These are phyloP conservation scores for Williopsis jadinii DNA, from an alignment of 1,139 yeast species.

Conservation along the genomic window DNA sequence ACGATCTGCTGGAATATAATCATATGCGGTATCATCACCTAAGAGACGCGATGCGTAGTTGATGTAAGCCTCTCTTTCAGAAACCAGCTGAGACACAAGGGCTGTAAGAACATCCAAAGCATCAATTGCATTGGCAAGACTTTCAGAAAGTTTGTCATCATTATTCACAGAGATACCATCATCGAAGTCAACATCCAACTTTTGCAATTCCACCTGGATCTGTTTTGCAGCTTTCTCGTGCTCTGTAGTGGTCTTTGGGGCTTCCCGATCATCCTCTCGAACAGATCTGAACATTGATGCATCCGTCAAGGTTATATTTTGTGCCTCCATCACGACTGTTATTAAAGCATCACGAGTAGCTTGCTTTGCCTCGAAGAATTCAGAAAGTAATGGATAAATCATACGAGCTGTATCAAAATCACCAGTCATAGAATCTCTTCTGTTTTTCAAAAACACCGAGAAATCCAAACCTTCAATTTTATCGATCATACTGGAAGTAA, in stretches of 20 bases:
- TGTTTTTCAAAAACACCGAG: constrained; percentile 27
- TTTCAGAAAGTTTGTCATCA: constrained; percentile 37
- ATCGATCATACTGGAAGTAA: constrained; percentile 44
- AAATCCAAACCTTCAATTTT: constrained; percentile 56
- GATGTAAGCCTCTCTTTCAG: constrained; percentile 61
- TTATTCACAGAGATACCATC: constrained; percentile 43
- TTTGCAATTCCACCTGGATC: constrained; percentile 38
- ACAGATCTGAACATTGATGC: constrained; percentile 66
- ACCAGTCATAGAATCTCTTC: constrained; percentile 7
- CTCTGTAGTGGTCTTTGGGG: constrained; percentile 34
- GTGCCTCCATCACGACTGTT: constrained; percentile 60
- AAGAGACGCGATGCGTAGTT: constrained; percentile 72
- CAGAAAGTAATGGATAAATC: constrained; percentile 60
- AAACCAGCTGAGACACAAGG: constrained; percentile 51
- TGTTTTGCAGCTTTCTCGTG: constrained; percentile 46
- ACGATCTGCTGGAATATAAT: constrained; percentile 52
- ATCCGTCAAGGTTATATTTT: constrained; percentile 62
- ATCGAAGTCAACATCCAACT: constrained; percentile 39
- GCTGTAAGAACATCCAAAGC: constrained; percentile 37
- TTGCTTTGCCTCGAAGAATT: constrained; percentile 72
- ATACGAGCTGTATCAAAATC: constrained; percentile 28
- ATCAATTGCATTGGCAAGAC: constrained; percentile 40
- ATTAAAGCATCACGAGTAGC: constrained; percentile 58
- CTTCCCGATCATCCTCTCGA: constrained; percentile 42
- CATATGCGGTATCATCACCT: constrained; percentile 65